Evolutionary conservation across 208 protist genomes (phyloP).

Genomic region (Trichomonas gallinae): DNA sequence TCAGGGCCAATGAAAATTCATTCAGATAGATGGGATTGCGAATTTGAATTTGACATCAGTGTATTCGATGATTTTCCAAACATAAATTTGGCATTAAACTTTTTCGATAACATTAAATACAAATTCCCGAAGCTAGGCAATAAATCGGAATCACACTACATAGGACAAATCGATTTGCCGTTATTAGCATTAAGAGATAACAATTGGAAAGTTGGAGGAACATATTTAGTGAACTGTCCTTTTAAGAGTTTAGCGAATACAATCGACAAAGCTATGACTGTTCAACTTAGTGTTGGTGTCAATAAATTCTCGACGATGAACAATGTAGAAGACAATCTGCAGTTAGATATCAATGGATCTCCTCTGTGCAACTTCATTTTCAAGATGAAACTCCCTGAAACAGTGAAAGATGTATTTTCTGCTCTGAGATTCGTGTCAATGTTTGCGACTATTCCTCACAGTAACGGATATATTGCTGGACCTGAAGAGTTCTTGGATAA

Average conservation of each 20-base stretch:
- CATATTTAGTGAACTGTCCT: neutral
- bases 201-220: neutral
- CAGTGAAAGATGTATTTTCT: neutral
- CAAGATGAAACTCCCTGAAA: neutral
- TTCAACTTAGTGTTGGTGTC: neutral
- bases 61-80: neutral
- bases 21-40: neutral
- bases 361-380: neutral
- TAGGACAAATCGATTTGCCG: neutral
- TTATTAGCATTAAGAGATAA: neutral
- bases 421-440: neutral
- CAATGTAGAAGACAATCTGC: neutral
- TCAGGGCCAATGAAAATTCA: neutral
- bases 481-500: neutral
- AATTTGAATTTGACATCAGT: neutral
- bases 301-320: neutral
- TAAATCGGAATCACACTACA: neutral
- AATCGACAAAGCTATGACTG: neutral
- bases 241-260: neutral
- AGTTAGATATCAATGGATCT: neutral
- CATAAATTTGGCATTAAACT: neutral
- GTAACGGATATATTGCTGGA: neutral
- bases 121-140: neutral
- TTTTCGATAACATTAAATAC: neutral
- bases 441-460: neutral